Evolutionary conservation across 768 basidiomycete genomes (phyloP), one percentile per base, ranked within the genome.

Genomic region (Rhodosporidiobolus sp.): DNA sequence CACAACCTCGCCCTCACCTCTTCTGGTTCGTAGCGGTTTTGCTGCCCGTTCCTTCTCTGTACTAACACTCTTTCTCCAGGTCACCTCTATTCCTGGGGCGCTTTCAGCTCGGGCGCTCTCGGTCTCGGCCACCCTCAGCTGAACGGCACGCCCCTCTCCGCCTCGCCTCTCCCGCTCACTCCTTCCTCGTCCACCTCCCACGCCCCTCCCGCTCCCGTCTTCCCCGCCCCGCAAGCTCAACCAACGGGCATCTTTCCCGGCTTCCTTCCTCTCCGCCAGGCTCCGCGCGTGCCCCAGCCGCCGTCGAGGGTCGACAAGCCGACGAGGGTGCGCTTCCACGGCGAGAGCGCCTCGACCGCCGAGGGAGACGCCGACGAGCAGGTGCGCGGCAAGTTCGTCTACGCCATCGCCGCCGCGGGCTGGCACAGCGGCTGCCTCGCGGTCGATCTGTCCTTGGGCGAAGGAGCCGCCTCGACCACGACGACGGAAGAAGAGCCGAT

Each of bases 341-440:
- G 67, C 28, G 73, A 72, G 32, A 60, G 60, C 49, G 68, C 38
- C 30, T 26, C 35, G 5, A 19, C 22, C 19, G 52, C 30, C 14
- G 59, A 87, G 73, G 83, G 80, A n/a, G 81, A 80, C 65, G 85
- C 84, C 77, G 82, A 80, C 59, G 80, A 53, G 30, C 86, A 84
- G 69, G n/a, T n/a, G n/a, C n/a, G n/a, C n/a, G 83, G 88, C 59
- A 84, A 84, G 74, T 96, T 90, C 78, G 92, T 90, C 76, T 90
- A 95, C 76, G 86, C 86, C 1, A 87, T 88, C 10, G 86, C 91
- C 9, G 91, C 94, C 5, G 85, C 87, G 0, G 94, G 94, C 17
- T 95, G 93, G 94, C 94, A 97, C 77, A 90, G 86, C 67, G 94
- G 92, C 14, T 92, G 92, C 2, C 83, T 97, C 58, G 90, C 91